A percentile compares a stretch with the other conserved stretches of the same genome.
Evolutionary conservation across 352 stramenopile genomes (phyloP).

Genomic region (Globisporangium cederbergense): DNA sequence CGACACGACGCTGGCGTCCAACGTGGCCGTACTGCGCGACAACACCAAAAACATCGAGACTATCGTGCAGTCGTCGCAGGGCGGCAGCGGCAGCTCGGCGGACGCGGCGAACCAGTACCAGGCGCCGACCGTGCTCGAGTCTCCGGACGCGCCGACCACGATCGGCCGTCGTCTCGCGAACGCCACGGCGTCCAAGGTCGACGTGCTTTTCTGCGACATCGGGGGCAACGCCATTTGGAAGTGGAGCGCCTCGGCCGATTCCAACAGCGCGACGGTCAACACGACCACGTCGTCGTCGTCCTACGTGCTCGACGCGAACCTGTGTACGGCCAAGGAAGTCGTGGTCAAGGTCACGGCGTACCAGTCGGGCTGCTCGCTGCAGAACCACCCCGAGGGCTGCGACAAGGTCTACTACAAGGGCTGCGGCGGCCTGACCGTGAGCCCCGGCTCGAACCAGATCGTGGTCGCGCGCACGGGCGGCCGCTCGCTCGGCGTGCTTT

Average conservation of each 20-base stretch:
- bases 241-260: constrained; percentile 43
- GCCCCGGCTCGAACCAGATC: constrained; percentile 54
- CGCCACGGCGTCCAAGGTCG: constrained; percentile 24
- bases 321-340: constrained; percentile 24
- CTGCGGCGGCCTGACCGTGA: constrained; percentile 75
- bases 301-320: constrained; percentile 23
- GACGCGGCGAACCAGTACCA: constrained; percentile 34
- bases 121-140: constrained; percentile 43
- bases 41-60: constrained; percentile 52
- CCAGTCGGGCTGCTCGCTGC: constrained; percentile 57
- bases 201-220: constrained; percentile 73
- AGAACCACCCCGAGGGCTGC: constrained; percentile 65
- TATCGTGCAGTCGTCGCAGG: constrained; percentile 53
- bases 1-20: constrained; percentile 39
- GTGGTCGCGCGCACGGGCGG: constrained; percentile 74
- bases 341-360: constrained; percentile 62
- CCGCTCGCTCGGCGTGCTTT: constrained; percentile 67
- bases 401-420: constrained; percentile 74
- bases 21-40: constrained; percentile 42
- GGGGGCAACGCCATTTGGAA: constrained; percentile 75
- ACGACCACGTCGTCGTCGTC: constrained; percentile 21
- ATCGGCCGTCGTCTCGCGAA: constrained; percentile 33
- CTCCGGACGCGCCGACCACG: constrained; percentile 24
- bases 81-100: constrained; percentile 19
- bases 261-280: constrained; percentile 25